A percentile compares a stretch with the other conserved stretches of the same genome.
These are phyloP conservation scores for Xylariaceae sp. DNA, from an alignment of 2,329 filamentous ascomycete genomes.

Conservation along the genomic window DNA sequence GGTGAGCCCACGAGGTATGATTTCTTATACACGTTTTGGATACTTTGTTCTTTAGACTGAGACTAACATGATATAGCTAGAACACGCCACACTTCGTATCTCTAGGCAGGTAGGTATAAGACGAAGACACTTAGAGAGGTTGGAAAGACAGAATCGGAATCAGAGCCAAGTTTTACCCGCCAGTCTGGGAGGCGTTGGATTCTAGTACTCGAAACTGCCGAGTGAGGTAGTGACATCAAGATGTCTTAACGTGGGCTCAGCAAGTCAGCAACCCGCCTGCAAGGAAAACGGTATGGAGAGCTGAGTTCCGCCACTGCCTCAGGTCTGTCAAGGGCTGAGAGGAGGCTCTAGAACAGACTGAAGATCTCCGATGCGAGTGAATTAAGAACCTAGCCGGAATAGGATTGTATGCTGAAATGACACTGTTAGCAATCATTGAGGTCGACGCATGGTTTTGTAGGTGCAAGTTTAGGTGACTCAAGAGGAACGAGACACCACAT, in stretches of 20 bases:
- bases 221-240: neutral
- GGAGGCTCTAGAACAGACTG: neutral
- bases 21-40: neutral
- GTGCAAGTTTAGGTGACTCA: neutral
- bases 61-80: slow-evolving; percentile 11
- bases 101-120: neutral
- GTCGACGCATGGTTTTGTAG: neutral
- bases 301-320: neutral
- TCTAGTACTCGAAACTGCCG: neutral
- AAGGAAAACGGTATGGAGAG: neutral
- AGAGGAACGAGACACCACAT: neutral
- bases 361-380: neutral
- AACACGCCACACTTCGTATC: slow-evolving; percentile 3
- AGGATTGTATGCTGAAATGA: neutral
- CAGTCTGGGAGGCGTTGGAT: neutral
- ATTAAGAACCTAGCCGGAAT: neutral
- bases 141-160: neutral
- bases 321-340: neutral
- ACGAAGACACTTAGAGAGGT: neutral
- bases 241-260: neutral
- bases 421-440: neutral
- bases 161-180: neutral
- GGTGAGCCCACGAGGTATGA: slow-evolving; percentile 51
- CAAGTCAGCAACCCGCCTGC: neutral
- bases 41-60: neutral